A percentile compares a stretch with the other conserved stretches of the same genome.
Conservation (phyloP, 106 monocot genomes). For the Dendrobium nobile region DNA sequence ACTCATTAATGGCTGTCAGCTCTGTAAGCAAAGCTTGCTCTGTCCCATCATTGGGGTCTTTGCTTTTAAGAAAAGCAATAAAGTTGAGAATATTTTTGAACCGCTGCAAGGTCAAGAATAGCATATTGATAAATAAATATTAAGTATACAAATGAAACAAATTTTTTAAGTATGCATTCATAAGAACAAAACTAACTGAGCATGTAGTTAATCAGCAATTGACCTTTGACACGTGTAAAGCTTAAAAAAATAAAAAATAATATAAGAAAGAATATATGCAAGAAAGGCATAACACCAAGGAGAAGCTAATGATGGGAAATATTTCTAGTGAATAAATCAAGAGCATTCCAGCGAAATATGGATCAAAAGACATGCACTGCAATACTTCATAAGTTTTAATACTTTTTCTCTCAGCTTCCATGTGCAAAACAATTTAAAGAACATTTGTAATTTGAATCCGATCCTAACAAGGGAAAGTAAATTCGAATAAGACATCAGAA, state of each 20-base stretch:
- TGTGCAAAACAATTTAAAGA: too few relatives aligned
- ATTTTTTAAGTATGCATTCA: not conserved
- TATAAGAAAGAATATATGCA: not conserved
- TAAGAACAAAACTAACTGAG: not conserved
- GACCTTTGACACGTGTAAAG: not conserved
- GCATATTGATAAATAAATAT: not conserved
- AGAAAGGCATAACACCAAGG: not conserved
- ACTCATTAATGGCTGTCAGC: constrained; percentile 52
- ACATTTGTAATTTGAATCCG: not conserved
- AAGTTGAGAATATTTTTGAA: constrained; percentile 71
- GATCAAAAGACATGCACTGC: not conserved
- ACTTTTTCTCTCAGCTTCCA: too few relatives aligned
- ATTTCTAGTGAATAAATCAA: not conserved
- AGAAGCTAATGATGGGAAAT: not conserved
- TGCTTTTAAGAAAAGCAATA: constrained; percentile 63
- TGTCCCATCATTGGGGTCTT: constrained; percentile 72
- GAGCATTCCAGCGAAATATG: not conserved
- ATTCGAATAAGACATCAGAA: not conserved
- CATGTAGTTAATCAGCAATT: not conserved
- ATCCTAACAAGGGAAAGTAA: not conserved
- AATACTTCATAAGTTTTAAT: too few relatives aligned
- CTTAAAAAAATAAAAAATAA: not conserved
- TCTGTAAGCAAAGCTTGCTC: constrained; percentile 56
- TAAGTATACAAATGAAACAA: not conserved
- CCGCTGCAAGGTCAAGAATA: constrained; percentile 33